Conservation (phyloP, 2,329 filamentous ascomycete genomes). For the Grosmannia clavigera region DNA sequence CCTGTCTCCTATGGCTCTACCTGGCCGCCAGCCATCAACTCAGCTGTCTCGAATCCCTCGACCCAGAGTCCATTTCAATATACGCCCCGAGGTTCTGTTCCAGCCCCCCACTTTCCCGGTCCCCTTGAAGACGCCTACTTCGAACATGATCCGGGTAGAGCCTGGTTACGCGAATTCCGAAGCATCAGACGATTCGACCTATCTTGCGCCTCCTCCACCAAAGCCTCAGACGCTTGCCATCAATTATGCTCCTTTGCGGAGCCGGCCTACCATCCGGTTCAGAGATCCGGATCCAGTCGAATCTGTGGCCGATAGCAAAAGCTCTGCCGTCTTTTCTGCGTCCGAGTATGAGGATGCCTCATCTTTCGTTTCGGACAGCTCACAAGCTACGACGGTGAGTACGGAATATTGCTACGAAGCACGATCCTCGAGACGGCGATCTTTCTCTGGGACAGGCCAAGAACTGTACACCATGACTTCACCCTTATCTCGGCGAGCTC, state of each 20-base stretch:
- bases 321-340: neutral
- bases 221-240: neutral
- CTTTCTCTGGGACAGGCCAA: neutral
- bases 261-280: neutral
- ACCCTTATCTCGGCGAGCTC: neutral
- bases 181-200: neutral
- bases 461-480: neutral
- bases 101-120: neutral
- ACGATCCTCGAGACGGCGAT: neutral
- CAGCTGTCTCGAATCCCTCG: neutral
- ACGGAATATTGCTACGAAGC: neutral
- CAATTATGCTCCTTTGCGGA: neutral
- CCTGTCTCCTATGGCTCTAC: neutral
- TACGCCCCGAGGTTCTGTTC: neutral
- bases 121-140: neutral
- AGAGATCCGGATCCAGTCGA: neutral
- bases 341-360: constrained; percentile 4
- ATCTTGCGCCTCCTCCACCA: neutral
- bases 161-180: neutral
- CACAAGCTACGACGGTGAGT: constrained; percentile 5
- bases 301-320: neutral
- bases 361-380: constrained; percentile 4
- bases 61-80: neutral
- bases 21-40: neutral
- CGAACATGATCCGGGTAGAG: neutral